A percentile compares a stretch with the other conserved stretches of the same genome.
phyloP scores from a whole-genome alignment of 2,329 filamentous ascomycete genomes.

The Graphilbum ipis-grandicollis region DNA sequence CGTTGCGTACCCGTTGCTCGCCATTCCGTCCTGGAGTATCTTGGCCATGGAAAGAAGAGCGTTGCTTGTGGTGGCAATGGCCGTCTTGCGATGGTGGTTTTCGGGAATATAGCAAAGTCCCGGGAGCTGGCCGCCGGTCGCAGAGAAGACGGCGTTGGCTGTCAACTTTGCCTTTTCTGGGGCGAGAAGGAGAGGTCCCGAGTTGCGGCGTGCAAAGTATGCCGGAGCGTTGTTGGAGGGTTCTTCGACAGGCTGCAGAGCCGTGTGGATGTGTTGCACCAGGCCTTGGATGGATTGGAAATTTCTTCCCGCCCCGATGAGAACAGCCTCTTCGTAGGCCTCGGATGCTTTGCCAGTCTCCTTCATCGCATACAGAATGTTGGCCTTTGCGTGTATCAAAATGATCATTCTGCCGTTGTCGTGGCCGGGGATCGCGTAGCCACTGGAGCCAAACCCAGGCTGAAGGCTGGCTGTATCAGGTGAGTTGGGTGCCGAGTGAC shows the following conservation, averaged over 20 bases:
- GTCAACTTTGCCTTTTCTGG: constrained; percentile 74
- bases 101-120: constrained; percentile 59
- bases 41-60: constrained; percentile 87
- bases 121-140: constrained; percentile 54
- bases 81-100: constrained; percentile 56
- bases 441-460: constrained; percentile 55
- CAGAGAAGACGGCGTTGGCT: constrained; percentile 64
- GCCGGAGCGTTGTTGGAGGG: neutral
- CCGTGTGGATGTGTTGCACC: constrained; percentile 59
- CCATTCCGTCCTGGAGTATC: constrained; percentile 93
- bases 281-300: constrained; percentile 58
- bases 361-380: constrained; percentile 84
- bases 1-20: constrained; percentile 41
- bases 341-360: constrained; percentile 65
- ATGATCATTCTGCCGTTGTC: constrained; percentile 89
- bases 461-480: constrained; percentile 9
- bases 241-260: constrained; percentile 36
- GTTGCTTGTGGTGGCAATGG: constrained; percentile 87
- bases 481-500: neutral
- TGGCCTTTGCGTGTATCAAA: constrained; percentile 95
- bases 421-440: constrained; percentile 65
- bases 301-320: constrained; percentile 64
- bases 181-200: constrained; percentile 57
- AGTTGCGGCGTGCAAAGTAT: constrained; percentile 12
- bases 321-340: constrained; percentile 86